These are phyloP conservation scores for Tephrocybe sp. DNA, from an alignment of 768 basidiomycete genomes.

Conservation along the genomic window DNA sequence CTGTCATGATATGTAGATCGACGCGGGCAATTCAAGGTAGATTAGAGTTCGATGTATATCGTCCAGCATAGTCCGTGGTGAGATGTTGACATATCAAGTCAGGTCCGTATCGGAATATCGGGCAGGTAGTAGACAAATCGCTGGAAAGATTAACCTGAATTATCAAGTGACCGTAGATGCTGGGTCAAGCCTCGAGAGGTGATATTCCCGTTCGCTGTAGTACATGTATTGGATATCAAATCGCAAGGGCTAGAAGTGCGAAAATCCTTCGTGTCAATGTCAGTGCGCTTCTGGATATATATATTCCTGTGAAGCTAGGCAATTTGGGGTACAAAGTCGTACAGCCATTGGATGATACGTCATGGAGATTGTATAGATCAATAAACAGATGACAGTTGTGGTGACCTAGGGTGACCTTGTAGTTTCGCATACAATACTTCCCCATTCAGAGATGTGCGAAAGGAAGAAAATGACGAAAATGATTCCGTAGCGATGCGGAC, in stretches of 20 bases:
- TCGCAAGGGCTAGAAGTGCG: not conserved
- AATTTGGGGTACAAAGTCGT: not conserved
- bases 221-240: not conserved
- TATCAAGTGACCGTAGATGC: slow-evolving; percentile 7
- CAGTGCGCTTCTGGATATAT: not conserved
- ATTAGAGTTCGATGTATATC: slow-evolving; percentile 9
- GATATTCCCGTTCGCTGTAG: not conserved
- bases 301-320: slow-evolving; percentile 3
- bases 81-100: slow-evolving; percentile 10
- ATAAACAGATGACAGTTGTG: slow-evolving; percentile 8
- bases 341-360: not conserved
- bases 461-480: slow-evolving; percentile 4
- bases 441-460: slow-evolving; percentile 5
- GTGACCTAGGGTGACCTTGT: no score
- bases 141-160: slow-evolving; percentile 3
- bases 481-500: no score
- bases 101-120: slow-evolving; percentile 5
- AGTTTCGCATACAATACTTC: no score
- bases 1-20: not conserved
- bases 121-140: slow-evolving; percentile 7
- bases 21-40: slow-evolving; percentile 1
- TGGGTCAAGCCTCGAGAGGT: not conserved
- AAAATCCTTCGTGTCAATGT: not conserved
- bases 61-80: slow-evolving; percentile 7
- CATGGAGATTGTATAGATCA: not conserved